phyloP scores from a whole-genome alignment of 2,329 filamentous ascomycete species.

The Trichoderma atroviride region DNA sequence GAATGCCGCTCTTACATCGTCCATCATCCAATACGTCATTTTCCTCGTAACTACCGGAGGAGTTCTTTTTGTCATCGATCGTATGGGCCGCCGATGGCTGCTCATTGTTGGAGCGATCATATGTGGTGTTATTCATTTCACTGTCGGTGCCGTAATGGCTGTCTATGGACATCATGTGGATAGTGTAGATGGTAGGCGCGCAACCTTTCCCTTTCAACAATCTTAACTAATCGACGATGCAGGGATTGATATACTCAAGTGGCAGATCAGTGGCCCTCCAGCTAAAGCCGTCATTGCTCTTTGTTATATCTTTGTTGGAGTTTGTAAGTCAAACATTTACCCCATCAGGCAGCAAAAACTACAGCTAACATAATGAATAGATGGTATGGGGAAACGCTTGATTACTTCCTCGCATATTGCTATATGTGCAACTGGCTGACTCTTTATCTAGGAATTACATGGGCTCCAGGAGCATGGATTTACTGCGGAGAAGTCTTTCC shows the following conservation, averaged over 20 bases:
- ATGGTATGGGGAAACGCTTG: background rate
- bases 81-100: constrained; percentile 6
- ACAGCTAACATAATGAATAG: background rate
- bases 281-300: background rate
- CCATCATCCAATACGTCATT: constrained; percentile 9
- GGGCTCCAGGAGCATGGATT: constrained; percentile 10
- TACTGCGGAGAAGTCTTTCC: constrained; percentile 18
- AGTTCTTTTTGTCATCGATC: constrained; percentile 46
- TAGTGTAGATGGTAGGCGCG: background rate
- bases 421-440: background rate
- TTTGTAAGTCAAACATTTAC: background rate
- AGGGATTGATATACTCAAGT: background rate
- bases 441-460: background rate
- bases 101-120: constrained; percentile 2
- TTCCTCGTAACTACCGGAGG: constrained; percentile 5
- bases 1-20: constrained; percentile 2
- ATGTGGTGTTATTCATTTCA: background rate
- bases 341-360: background rate
- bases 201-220: background rate
- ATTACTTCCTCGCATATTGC: background rate
- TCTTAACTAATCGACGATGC: background rate
- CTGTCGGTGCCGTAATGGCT: constrained; percentile 1
- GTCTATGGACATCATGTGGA: constrained; percentile 9
- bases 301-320: constrained; percentile 8
- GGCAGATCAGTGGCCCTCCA: background rate